Evolutionary conservation across 768 basidiomycete genomes (phyloP).

Genomic region (Albatrellus ellisii): DNA sequence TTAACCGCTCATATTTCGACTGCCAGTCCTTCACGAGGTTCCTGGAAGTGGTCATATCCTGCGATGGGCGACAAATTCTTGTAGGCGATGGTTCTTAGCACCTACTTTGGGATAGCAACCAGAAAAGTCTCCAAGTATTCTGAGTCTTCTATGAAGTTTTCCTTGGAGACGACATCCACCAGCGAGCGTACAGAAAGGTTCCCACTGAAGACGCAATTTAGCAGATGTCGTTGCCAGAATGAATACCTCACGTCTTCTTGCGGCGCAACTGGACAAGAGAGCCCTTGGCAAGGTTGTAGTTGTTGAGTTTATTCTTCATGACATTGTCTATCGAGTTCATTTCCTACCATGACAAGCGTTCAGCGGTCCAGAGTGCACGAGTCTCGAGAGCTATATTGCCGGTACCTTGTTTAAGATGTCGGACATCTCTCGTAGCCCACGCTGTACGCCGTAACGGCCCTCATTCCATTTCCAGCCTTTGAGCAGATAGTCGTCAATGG

Average conservation of each 20-base stretch:
- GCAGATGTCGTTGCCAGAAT: slow-evolving; percentile 9
- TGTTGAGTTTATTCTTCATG: slow-evolving; percentile 83
- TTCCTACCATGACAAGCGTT: slow-evolving; percentile 41
- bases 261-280: slow-evolving; percentile 85
- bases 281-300: slow-evolving; percentile 91
- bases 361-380: slow-evolving; percentile 1
- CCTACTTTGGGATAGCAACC: slow-evolving; percentile 90
- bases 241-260: slow-evolving; percentile 71
- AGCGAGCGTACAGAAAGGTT: slow-evolving; percentile 89
- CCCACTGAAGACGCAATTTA: slow-evolving; percentile 38
- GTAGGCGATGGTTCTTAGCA: slow-evolving; percentile 4
- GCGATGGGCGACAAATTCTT: too few relatives aligned
- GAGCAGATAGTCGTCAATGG: slow-evolving; percentile 70
- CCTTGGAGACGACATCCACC: slow-evolving; percentile 69
- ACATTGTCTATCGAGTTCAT: slow-evolving; percentile 89
- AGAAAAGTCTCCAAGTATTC: slow-evolving; percentile 90
- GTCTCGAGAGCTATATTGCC: slow-evolving; percentile 1
- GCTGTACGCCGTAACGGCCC: slow-evolving; percentile 77
- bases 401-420: slow-evolving; percentile 77
- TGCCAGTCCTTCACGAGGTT: slow-evolving; percentile 81
- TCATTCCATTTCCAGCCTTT: slow-evolving; percentile 88
- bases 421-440: slow-evolving; percentile 70
- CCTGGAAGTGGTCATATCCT: slow-evolving; percentile 27
- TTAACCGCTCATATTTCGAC: slow-evolving; percentile 74
- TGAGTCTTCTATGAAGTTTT: slow-evolving; percentile 76